Conservation (phyloP, 2,329 filamentous ascomycete genomes). For the Leptographium lundbergii region DNA sequence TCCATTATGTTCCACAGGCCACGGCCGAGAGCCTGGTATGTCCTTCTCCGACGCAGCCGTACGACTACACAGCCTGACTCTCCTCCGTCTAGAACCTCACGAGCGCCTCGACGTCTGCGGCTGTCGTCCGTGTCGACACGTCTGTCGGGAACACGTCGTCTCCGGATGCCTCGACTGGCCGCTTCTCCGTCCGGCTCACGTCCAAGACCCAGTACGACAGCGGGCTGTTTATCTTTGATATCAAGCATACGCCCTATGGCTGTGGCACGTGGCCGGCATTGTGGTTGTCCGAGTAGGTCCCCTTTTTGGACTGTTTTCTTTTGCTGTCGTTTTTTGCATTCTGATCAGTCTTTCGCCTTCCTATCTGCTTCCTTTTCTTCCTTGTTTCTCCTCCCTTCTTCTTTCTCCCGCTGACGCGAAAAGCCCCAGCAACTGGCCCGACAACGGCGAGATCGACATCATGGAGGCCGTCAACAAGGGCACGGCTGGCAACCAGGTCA, state of each 20-base stretch:
- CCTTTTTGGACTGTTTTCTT: background rate
- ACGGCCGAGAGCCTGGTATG: conserved; percentile 30
- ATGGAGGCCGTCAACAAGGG: conserved; percentile 29
- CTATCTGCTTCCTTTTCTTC: background rate
- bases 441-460: conserved; percentile 31
- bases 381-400: background rate
- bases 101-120: conserved; percentile 38
- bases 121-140: conserved; percentile 49
- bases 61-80: background rate
- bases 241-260: conserved; percentile 49
- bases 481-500: conserved; percentile 42
- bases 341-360: no score
- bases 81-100: conserved; percentile 42
- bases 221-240: conserved; percentile 58
- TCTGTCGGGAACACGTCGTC: conserved; percentile 32
- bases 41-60: background rate
- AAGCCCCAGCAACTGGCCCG: conserved; percentile 43
- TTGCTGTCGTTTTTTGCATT: background rate
- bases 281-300: conserved; percentile 43
- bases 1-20: conserved; percentile 37
- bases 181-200: conserved; percentile 49
- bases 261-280: conserved; percentile 55
- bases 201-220: conserved; percentile 46
- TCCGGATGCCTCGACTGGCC: conserved; percentile 43
- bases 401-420: conserved; percentile 1